Conservation (phyloP, 805 yeast genomes). For the Saccharomycopsis fodiens region DNA sequence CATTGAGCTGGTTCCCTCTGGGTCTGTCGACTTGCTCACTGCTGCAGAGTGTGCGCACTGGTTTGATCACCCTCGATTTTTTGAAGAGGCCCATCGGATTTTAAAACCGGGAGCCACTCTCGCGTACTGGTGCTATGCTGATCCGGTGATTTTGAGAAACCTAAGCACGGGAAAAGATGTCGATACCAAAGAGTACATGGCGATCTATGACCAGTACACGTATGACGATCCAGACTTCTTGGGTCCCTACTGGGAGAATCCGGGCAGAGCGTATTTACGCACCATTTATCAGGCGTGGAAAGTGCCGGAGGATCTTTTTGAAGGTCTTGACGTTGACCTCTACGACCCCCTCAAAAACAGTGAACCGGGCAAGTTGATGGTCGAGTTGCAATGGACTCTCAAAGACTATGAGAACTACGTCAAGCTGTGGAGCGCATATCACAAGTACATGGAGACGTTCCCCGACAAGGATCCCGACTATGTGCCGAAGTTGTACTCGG, state of each 20-base stretch:
- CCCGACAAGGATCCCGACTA: constrained; percentile 33
- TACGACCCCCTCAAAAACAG: not conserved
- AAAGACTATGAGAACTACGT: constrained; percentile 44
- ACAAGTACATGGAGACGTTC: constrained; percentile 37
- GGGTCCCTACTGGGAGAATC: constrained; percentile 81
- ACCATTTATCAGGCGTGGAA: constrained; percentile 35
- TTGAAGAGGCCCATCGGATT: not conserved
- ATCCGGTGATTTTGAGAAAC: constrained; percentile 47
- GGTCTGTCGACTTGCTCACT: constrained; percentile 25
- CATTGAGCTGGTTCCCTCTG: constrained; percentile 27
- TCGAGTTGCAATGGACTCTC: constrained; percentile 36
- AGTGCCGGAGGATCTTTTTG: too few species aligned
- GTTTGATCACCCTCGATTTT: not conserved
- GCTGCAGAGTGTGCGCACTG: not conserved
- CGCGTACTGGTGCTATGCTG: constrained; percentile 75
- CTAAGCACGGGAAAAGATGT: constrained; percentile 29
- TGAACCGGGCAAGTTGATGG: constrained; percentile 24
- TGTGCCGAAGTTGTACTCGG: constrained; percentile 40
- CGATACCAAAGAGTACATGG: constrained; percentile 28
- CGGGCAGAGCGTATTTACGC: constrained; percentile 58
- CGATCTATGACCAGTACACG: constrained; percentile 42
- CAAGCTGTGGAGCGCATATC: constrained; percentile 66
- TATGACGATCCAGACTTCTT: constrained; percentile 40
- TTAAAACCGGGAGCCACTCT: constrained; percentile 53
- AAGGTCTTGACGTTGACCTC: too few species aligned